Evolutionary conservation across 192 early-diverging fungal genomes (phyloP), one percentile per base, ranked within the genome.

Genomic region (Entomortierella lignicola): DNA sequence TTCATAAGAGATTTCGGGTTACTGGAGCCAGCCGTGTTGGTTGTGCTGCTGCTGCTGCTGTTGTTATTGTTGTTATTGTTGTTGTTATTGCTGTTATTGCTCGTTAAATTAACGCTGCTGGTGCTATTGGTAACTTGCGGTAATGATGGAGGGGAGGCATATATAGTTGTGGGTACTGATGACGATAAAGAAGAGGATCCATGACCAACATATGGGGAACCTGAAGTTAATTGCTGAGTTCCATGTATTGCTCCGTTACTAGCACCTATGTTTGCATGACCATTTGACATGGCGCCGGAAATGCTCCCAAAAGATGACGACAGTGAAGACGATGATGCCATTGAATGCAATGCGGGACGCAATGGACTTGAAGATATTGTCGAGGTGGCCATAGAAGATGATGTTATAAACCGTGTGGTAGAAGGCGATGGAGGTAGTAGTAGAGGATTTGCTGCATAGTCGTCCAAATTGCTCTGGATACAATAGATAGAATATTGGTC

Each of bases 371-470:
- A 79, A 2, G 75, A 79, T 20, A 79, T 42, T 21, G 57, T 55
- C 4, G 75, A 55, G 6, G 30, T 57, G 27, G 51, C 70, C 67
- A 79, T 60, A 23, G 66, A 66, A 18, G 75, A 69, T 13, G 74
- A 57, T 7, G 75, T 50, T 47, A 79, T 79, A 18, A 79, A 79
- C 15, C 75, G 67, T 15, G 75, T 50, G 2, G 67, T 66, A n/a
- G 73, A 77, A 32, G 75, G 75, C 12, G 75, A 79, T 4, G 75
- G 75, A 12, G 75, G 75, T 50, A 79, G 61, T 58, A 79, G 39
- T 20, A 79, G 39, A 15, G 75, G 75, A 42, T 79, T 79, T 29
- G 55, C 50, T 26, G 75, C 41, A 47, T 79, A 70, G 18, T 79
- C 75, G 60, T 79, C 75, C 23, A 66, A 57, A 51, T 67, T 59